phyloP scores from a whole-genome alignment of 768 basidiomycete species.

The Podaxis mareebaensis region DNA sequence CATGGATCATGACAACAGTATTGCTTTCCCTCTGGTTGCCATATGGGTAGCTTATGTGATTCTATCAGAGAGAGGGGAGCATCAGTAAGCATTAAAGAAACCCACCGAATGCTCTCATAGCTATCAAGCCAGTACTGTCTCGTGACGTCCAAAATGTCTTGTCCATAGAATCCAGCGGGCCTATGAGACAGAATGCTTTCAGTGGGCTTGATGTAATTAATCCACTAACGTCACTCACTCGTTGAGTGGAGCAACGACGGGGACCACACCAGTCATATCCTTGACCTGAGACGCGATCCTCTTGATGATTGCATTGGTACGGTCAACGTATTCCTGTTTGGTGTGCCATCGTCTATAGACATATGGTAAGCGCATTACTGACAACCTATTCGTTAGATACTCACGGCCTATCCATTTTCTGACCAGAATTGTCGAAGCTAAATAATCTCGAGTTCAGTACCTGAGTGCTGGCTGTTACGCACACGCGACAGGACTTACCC shows the following conservation, averaged over 20 bases:
- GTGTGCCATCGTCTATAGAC: slow-evolving; percentile 58
- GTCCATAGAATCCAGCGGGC: slow-evolving; percentile 65
- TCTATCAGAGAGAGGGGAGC: background rate
- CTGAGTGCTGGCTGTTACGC: background rate
- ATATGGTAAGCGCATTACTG: background rate
- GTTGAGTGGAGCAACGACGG: slow-evolving; percentile 72
- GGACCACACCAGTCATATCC: slow-evolving; percentile 50
- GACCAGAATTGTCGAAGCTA: slow-evolving; percentile 84
- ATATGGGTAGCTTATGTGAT: slow-evolving; percentile 33
- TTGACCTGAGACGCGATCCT: slow-evolving; percentile 60
- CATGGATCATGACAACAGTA: slow-evolving; percentile 65
- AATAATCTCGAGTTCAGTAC: background rate
- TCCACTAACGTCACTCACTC: slow-evolving; percentile 47
- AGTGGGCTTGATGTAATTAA: slow-evolving; percentile 2
- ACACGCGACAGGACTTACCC: background rate
- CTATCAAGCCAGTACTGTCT: slow-evolving; percentile 66
- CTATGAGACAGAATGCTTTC: slow-evolving; percentile 32
- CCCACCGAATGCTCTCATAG: slow-evolving; percentile 66
- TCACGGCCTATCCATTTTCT: slow-evolving; percentile 51
- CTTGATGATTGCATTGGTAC: slow-evolving; percentile 64
- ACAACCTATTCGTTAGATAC: slow-evolving; percentile 17
- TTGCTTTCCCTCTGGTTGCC: slow-evolving; percentile 49
- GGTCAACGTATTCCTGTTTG: slow-evolving; percentile 61
- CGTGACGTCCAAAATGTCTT: slow-evolving; percentile 46
- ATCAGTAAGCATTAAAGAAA: background rate